Percentiles rank a stretch among this genome's conserved stretches.
phyloP scores from a whole-genome alignment of 306 rosid genomes.

The Glycyrrhiza uralensis region DNA sequence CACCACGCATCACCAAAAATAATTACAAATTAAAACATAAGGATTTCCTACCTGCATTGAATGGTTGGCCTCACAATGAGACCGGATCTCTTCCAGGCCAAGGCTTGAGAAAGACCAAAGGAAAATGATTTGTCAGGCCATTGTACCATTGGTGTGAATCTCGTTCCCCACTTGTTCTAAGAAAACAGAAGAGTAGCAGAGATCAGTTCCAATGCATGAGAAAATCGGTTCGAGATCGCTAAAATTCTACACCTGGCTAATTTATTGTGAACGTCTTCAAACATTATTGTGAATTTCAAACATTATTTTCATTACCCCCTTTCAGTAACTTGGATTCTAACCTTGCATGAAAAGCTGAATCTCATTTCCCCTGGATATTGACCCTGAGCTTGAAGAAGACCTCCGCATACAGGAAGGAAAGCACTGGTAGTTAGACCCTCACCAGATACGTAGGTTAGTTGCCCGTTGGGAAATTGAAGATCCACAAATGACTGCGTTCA shows the following conservation, averaged over 20 bases:
- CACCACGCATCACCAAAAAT: background rate
- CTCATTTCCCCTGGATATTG: slow-evolving; percentile 99
- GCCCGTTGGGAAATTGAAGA: slow-evolving; percentile 97
- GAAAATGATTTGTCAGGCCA: slow-evolving; percentile 97
- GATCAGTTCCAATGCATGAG: slow-evolving; percentile 24
- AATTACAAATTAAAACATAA: background rate
- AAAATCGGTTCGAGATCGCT: background rate
- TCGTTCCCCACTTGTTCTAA: slow-evolving; percentile 93
- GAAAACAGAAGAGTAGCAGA: slow-evolving; percentile 3
- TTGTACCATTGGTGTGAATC: slow-evolving; percentile 82
- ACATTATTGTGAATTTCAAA: background rate
- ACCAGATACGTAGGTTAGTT: slow-evolving; percentile 86
- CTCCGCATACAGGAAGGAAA: slow-evolving; percentile 81
- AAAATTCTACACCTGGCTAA: background rate
- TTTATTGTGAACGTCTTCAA: background rate
- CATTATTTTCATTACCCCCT: background rate
- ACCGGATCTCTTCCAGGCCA: slow-evolving; percentile 98
- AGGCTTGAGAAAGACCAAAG: slow-evolving; percentile 80
- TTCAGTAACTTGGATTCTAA: slow-evolving; percentile 33
- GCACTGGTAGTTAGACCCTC: slow-evolving; percentile 94
- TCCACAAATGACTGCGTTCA: slow-evolving; percentile 82
- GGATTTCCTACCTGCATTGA: slow-evolving; percentile 69
- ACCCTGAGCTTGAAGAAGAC: slow-evolving; percentile 98
- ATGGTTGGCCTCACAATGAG: slow-evolving; percentile 89
- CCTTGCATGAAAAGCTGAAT: slow-evolving; percentile 97